Evolutionary conservation across 140 eudicot species (phyloP), one percentile per base, ranked within the genome.

Genomic region (Senecio squalidus): DNA sequence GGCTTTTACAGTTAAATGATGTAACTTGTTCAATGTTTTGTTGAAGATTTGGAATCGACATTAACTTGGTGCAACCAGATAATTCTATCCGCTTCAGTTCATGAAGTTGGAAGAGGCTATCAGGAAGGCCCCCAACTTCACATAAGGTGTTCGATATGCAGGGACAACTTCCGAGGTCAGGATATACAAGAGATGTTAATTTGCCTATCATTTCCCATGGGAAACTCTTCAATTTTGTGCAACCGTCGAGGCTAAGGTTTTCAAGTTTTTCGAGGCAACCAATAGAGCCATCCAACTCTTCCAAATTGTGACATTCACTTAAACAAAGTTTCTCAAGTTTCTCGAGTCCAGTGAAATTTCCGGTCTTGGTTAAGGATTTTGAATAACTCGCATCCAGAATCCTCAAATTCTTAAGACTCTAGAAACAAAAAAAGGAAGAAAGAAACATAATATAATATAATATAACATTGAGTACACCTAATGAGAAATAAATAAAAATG

Each of bases 251-350:
- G 10, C 10, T 3, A 6, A 33, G 2, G 1, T 4, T 0, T 13
- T 13, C 18, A 16, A 64, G 70, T 51, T 36, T 64, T 34, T 51
- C 4, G 21, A 63, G 69, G 25, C 60, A 64, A 13, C 31, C 11
- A 49, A 64, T 15, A 48, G 70, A 64, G 27, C 51, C 8, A 20
- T 64, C 26, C 46, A 64, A 24, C 50, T 64, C 59, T 52, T 48
- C 4, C 29, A 64, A 20, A 9, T 2, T 63, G 0, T 0, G 0
- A 18, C 69, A 64, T 1, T 1, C 13, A 0, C 0, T 0, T 6
- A 49, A 25, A 6, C 2, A 0, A n/a, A 64, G 36, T n/a, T 31
- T 23, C 51, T 64, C 58, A 17, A 64, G 69, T 15, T 36, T 64
- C 5, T 13, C 24, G 1, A 64, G 49, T 6, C 60, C 59, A 22